Evolutionary conservation across 1,284 basidiomycete genomes (phyloP).

Genomic region (Puccinia novopanici): DNA sequence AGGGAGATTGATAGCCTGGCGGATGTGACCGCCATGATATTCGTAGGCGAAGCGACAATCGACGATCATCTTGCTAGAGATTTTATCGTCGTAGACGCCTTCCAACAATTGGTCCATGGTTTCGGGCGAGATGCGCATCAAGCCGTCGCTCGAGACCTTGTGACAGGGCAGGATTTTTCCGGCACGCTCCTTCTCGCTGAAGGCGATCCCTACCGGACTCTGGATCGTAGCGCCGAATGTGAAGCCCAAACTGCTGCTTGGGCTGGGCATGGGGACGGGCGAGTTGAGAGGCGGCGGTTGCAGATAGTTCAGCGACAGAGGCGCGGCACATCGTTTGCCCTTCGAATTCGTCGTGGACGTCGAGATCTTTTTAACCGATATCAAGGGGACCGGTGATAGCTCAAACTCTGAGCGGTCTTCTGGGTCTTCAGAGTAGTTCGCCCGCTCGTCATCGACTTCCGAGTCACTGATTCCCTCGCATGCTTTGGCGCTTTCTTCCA

Average conservation of each 20-base stretch:
- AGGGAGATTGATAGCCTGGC: slow-evolving; percentile 87
- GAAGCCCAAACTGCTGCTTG: neutral
- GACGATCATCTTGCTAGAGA: slow-evolving; percentile 75
- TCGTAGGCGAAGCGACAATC: slow-evolving; percentile 99
- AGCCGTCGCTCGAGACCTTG: slow-evolving; percentile 87
- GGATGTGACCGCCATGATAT: slow-evolving; percentile 88
- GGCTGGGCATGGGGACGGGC: neutral
- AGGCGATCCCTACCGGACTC: slow-evolving; percentile 51
- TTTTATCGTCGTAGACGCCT: slow-evolving; percentile 69
- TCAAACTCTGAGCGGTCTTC: neutral
- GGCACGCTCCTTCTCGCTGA: too few species aligned
- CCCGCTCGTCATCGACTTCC: neutral
- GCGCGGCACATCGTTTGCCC: slow-evolving; percentile 1
- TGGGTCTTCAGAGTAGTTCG: neutral
- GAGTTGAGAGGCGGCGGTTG: slow-evolving; percentile 13
- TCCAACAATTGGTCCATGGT: slow-evolving; percentile 72
- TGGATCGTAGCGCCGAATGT: slow-evolving; percentile 23
- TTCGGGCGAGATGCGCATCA: slow-evolving; percentile 81
- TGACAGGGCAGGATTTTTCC: too few species aligned
- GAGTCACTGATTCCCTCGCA: neutral
- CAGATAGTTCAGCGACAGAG: neutral
- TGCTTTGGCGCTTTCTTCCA: neutral
- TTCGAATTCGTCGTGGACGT: neutral
- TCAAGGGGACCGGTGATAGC: neutral
- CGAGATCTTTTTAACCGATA: neutral